These are phyloP conservation scores for Mycosphaerella sp. DNA, from an alignment of 2,329 filamentous ascomycete species.

Conservation along the genomic window DNA sequence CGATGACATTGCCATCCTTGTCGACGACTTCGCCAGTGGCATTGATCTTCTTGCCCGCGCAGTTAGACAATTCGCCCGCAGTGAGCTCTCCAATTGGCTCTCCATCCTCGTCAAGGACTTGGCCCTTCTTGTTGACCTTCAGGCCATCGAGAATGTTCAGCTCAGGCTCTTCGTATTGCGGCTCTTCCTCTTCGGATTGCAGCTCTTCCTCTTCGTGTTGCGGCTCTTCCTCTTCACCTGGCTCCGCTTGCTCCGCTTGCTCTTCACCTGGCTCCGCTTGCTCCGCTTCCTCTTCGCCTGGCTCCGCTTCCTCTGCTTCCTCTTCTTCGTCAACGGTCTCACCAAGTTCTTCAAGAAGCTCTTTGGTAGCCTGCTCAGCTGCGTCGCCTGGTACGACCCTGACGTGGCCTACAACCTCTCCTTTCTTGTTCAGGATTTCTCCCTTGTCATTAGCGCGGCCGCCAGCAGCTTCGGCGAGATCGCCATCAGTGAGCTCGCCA, in stretches of 20 bases:
- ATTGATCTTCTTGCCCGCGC: constrained; percentile 60
- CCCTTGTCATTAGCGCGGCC: constrained; percentile 48
- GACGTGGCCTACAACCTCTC: constrained; percentile 47
- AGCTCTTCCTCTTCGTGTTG: constrained; percentile 24
- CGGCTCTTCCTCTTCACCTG: constrained; percentile 21
- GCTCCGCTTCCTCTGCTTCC: constrained; percentile 20
- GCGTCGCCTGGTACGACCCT: constrained; percentile 46
- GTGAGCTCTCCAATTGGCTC: constrained; percentile 49
- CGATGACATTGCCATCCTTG: constrained; percentile 57
- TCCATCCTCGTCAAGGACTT: constrained; percentile 48
- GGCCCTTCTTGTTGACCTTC: constrained; percentile 55
- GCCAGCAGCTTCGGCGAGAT: constrained; percentile 40
- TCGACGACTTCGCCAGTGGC: constrained; percentile 60
- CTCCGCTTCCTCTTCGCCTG: constrained; percentile 18
- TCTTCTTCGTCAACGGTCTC: constrained; percentile 38
- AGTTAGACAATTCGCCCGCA: constrained; percentile 55
- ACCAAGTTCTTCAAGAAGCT: constrained; percentile 43
- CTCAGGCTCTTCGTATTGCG: constrained; percentile 32
- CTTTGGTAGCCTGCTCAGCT: constrained; percentile 46
- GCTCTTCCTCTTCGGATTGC: constrained; percentile 16
- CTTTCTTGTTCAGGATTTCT: constrained; percentile 47
- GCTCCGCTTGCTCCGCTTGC: constrained; percentile 4
- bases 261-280: neutral
- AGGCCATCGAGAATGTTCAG: constrained; percentile 47
- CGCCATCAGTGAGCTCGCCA: constrained; percentile 46